Percentiles rank a stretch among this genome's conserved stretches.
phyloP scores from a whole-genome alignment of 2,329 filamentous ascomycete genomes.

The Coniochaeta sp. region DNA sequence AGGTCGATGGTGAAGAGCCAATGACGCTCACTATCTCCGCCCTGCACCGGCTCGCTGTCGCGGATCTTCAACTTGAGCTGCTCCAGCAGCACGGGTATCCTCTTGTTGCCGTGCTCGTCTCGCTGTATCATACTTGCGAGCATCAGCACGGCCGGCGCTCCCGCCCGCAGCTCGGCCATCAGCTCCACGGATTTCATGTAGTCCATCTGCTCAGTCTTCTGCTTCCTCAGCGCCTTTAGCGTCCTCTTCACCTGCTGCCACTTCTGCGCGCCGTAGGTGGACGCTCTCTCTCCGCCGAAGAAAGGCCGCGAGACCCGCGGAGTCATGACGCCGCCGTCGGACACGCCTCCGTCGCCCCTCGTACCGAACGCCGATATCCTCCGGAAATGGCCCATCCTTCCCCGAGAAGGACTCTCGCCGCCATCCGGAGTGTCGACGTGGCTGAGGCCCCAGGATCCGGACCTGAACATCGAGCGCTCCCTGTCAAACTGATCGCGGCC shows the following conservation, averaged over 20 bases:
- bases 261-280: conserved; percentile 70
- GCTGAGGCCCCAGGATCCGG: conserved; percentile 50
- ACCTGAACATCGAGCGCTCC: conserved; percentile 49
- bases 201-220: conserved; percentile 83
- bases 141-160: conserved; percentile 87
- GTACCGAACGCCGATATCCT: conserved; percentile 59
- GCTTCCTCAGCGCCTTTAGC: conserved; percentile 69
- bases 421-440: conserved; percentile 45
- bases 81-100: conserved; percentile 90
- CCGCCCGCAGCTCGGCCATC: conserved; percentile 89
- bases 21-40: conserved; percentile 60
- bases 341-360: conserved; percentile 51
- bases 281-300: conserved; percentile 59
- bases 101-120: conserved; percentile 90
- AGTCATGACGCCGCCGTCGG: conserved; percentile 54
- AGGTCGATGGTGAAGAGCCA: conserved; percentile 85
- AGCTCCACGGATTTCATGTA: conserved; percentile 93
- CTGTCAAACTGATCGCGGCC: conserved; percentile 55
- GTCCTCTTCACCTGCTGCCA: conserved; percentile 94
- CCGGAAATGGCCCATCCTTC: conserved; percentile 56
- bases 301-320: conserved; percentile 41
- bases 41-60: conserved; percentile 66
- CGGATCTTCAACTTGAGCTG: conserved; percentile 85
- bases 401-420: conserved; percentile 42
- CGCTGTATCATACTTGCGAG: conserved; percentile 96